Evolutionary conservation across 495 filamentous ascomycete species (phyloP).

Genomic region (Podospora tetraspora): DNA sequence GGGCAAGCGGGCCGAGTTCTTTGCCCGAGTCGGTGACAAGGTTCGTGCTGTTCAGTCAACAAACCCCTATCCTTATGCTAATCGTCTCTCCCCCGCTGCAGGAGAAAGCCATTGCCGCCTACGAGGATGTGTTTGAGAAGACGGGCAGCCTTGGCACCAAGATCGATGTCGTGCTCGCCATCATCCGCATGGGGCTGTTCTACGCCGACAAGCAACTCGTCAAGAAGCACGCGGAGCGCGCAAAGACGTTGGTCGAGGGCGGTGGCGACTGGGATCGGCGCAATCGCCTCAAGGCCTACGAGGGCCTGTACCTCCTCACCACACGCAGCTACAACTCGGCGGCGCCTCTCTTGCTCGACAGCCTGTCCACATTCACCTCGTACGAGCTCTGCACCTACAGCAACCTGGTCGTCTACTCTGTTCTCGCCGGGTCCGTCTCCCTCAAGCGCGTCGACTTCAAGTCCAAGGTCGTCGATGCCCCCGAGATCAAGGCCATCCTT

Average conservation of each 20-base stretch:
- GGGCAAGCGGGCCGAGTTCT: slow-evolving; percentile 94
- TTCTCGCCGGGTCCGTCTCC: slow-evolving; percentile 88
- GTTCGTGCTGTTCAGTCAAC: slow-evolving; percentile 42
- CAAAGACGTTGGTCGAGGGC: slow-evolving; percentile 81
- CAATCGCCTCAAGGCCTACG: slow-evolving; percentile 97
- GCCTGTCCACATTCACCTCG: slow-evolving; percentile 95
- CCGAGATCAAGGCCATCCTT: slow-evolving; percentile 93
- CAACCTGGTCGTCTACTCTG: slow-evolving; percentile 87
- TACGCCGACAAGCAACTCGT: slow-evolving; percentile 86
- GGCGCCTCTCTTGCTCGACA: slow-evolving; percentile 90
- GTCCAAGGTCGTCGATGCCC: slow-evolving; percentile 94
- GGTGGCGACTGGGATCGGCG: slow-evolving; percentile 98
- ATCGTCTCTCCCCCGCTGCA: slow-evolving; percentile 31
- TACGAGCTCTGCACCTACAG: slow-evolving; percentile 97
- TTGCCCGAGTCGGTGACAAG: slow-evolving; percentile 91
- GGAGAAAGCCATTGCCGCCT: slow-evolving; percentile 88
- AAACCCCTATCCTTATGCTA: background rate
- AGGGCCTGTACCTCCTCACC: slow-evolving; percentile 88
- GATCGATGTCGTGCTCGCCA: slow-evolving; percentile 92
- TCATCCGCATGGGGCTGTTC: slow-evolving; percentile 92
- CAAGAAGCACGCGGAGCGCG: slow-evolving; percentile 89
- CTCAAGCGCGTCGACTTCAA: slow-evolving; percentile 98
- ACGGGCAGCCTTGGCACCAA: slow-evolving; percentile 90
- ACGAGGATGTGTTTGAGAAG: slow-evolving; percentile 90
- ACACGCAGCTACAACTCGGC: slow-evolving; percentile 82